These are phyloP conservation scores for Yamadazyma sp. DNA, from an alignment of 805 yeast genomes.

Conservation along the genomic window DNA sequence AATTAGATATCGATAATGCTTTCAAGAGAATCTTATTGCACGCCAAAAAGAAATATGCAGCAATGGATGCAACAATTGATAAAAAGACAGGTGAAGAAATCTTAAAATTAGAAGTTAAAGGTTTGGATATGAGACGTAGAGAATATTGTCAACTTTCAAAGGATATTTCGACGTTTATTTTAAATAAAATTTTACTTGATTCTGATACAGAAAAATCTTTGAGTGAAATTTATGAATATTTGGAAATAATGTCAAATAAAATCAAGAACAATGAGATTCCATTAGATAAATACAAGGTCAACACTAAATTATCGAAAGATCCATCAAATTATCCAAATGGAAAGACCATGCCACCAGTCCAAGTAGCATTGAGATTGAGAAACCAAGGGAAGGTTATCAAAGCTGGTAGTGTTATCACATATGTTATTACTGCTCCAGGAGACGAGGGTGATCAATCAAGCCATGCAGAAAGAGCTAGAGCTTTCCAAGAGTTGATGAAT, in stretches of 20 bases:
- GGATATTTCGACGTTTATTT: slow-evolving; percentile 74
- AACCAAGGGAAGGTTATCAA: slow-evolving; percentile 82
- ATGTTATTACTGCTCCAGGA: slow-evolving; percentile 56
- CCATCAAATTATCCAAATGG: slow-evolving; percentile 81
- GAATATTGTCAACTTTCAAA: slow-evolving; percentile 93
- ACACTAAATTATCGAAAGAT: slow-evolving; percentile 86
- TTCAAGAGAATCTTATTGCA: slow-evolving; percentile 81
- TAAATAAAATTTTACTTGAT: slow-evolving; percentile 68
- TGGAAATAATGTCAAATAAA: slow-evolving; percentile 57
- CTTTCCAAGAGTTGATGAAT: slow-evolving; percentile 68
- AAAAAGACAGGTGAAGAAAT: slow-evolving; percentile 50
- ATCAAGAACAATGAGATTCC: slow-evolving; percentile 60
- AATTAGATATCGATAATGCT: slow-evolving; percentile 92
- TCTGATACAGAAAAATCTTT: slow-evolving; percentile 75
- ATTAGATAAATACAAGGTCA: slow-evolving; percentile 70
- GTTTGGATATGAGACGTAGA: slow-evolving; percentile 95
- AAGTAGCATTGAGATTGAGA: slow-evolving; percentile 79
- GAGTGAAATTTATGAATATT: slow-evolving; percentile 64
- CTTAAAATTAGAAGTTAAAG: slow-evolving; percentile 80
- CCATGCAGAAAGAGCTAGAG: slow-evolving; percentile 80
- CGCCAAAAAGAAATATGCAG: slow-evolving; percentile 98
- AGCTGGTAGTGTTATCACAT: slow-evolving; percentile 89
- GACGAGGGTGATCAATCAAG: slow-evolving; percentile 33
- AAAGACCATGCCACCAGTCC: slow-evolving; percentile 82
- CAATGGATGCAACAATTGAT: slow-evolving; percentile 60